These are phyloP conservation scores for Ceratobasidium sp. DNA, from an alignment of 1,284 basidiomycete genomes.

Conservation along the genomic window DNA sequence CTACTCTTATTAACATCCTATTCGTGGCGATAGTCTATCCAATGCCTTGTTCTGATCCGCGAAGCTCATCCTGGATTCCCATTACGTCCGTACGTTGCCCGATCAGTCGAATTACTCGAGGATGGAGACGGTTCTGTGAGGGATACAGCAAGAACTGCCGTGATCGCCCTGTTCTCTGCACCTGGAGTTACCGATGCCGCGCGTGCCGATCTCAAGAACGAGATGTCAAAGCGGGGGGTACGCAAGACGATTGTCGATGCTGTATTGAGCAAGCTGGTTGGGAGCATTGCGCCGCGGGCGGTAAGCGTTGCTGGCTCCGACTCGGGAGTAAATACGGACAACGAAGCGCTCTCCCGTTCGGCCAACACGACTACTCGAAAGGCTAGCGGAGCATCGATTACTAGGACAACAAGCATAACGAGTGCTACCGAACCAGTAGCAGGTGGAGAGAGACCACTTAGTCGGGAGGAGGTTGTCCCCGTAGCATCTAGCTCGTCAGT, in stretches of 20 bases:
- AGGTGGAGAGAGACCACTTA: slow-evolving; percentile 15
- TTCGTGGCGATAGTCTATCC: slow-evolving; percentile 35
- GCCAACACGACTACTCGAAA: neutral
- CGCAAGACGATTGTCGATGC: slow-evolving; percentile 84
- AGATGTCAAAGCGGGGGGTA: slow-evolving; percentile 82
- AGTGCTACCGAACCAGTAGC: slow-evolving; percentile 15
- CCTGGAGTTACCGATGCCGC: slow-evolving; percentile 83
- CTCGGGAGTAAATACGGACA: slow-evolving; percentile 27
- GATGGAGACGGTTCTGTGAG: slow-evolving; percentile 91
- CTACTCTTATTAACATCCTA: slow-evolving; percentile 37
- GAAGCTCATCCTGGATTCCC: slow-evolving; percentile 74
- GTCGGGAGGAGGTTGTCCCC: slow-evolving; percentile 4
- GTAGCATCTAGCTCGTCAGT: neutral
- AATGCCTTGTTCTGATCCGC: slow-evolving; percentile 62
- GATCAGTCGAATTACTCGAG: slow-evolving; percentile 84
- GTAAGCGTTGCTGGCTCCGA: slow-evolving; percentile 24
- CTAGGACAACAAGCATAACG: slow-evolving; percentile 20
- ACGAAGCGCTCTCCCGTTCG: slow-evolving; percentile 19
- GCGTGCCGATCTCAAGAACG: slow-evolving; percentile 90
- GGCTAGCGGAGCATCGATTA: neutral
- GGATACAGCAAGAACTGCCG: slow-evolving; percentile 78
- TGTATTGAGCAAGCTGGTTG: slow-evolving; percentile 67
- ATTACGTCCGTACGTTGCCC: slow-evolving; percentile 79
- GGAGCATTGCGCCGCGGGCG: slow-evolving; percentile 41
- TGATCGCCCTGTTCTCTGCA: slow-evolving; percentile 85